A percentile compares a stretch with the other conserved stretches of the same genome.
phyloP scores from a whole-genome alignment of 495 filamentous ascomycete species.

The Collariella sp. region DNA sequence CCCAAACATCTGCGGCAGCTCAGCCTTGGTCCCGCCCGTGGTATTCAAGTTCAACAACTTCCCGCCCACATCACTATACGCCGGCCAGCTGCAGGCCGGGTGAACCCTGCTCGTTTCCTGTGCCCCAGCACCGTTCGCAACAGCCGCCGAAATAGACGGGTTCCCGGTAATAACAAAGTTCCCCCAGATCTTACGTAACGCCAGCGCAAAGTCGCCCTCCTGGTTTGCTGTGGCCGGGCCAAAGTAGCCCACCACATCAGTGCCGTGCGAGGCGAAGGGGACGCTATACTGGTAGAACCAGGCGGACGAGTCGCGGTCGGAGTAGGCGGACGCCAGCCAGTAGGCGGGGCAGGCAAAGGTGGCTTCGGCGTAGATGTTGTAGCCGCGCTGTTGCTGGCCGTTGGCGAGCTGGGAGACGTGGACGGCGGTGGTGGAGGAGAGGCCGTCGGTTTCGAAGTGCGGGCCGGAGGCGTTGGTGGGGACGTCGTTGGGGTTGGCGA shows the following conservation, averaged over 20 bases:
- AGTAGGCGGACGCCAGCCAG: constrained; percentile 55
- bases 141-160: constrained; percentile 41
- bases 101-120: constrained; percentile 17
- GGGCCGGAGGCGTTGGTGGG: constrained; percentile 12
- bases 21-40: constrained; percentile 39
- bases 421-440: constrained; percentile 17
- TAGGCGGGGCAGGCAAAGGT: constrained; percentile 55
- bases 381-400: constrained; percentile 30
- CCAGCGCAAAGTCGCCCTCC: constrained; percentile 21
- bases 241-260: constrained; percentile 48
- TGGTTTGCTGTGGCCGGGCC: constrained; percentile 25
- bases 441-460: constrained; percentile 23
- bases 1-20: constrained; percentile 19
- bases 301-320: constrained; percentile 16
- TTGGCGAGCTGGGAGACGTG: constrained; percentile 19
- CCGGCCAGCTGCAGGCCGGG: constrained; percentile 27
- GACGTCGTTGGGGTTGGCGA: constrained; percentile 22
- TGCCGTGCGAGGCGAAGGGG: constrained; percentile 48
- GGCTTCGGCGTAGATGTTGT: constrained; percentile 54
- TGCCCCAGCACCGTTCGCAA: constrained; percentile 34
- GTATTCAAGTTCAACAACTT: constrained; percentile 46
- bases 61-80: constrained; percentile 28
- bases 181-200: constrained; percentile 40
- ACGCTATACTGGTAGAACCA: constrained; percentile 59
- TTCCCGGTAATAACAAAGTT: constrained; percentile 48